Evolutionary conservation across 2,329 filamentous ascomycete genomes (phyloP).

Genomic region (Monosporascus sp.): DNA sequence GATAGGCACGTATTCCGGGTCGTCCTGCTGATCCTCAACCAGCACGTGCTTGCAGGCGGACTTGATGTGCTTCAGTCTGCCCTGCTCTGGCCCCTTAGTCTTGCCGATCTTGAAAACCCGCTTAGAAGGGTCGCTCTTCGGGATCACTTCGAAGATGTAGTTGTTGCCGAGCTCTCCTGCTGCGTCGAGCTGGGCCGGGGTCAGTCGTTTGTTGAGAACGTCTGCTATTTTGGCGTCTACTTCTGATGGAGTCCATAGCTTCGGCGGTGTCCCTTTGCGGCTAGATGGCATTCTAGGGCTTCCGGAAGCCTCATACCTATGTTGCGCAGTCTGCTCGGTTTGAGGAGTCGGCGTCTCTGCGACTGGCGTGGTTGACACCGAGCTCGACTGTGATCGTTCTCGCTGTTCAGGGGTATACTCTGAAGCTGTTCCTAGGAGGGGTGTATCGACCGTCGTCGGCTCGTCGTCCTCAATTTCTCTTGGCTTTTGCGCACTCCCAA

Average conservation of each 20-base stretch:
- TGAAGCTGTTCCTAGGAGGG: too few relatives aligned
- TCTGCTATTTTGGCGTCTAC: not conserved
- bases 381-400: not conserved
- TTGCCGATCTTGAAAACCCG: conserved; percentile 5
- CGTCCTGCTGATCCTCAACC: conserved; percentile 3
- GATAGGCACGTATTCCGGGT: conserved; percentile 6
- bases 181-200: not conserved
- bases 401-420: too few relatives aligned
- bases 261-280: not conserved
- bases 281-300: not conserved
- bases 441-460: too few relatives aligned
- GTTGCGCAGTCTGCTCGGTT: not conserved
- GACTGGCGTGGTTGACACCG: not conserved
- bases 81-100: not conserved
- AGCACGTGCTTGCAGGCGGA: not conserved
- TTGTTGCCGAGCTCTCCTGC: conserved; percentile 4
- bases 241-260: not conserved
- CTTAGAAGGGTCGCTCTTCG: not conserved
- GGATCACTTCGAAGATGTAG: conserved; percentile 3
- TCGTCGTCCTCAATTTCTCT: too few relatives aligned
- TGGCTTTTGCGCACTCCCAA: too few relatives aligned
- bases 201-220: not conserved
- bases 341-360: not conserved
- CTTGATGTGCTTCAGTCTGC: conserved; percentile 1
- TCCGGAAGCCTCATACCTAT: not conserved